phyloP scores from a whole-genome alignment of 352 stramenopile species.

The Globisporangium camurandrum region DNA sequence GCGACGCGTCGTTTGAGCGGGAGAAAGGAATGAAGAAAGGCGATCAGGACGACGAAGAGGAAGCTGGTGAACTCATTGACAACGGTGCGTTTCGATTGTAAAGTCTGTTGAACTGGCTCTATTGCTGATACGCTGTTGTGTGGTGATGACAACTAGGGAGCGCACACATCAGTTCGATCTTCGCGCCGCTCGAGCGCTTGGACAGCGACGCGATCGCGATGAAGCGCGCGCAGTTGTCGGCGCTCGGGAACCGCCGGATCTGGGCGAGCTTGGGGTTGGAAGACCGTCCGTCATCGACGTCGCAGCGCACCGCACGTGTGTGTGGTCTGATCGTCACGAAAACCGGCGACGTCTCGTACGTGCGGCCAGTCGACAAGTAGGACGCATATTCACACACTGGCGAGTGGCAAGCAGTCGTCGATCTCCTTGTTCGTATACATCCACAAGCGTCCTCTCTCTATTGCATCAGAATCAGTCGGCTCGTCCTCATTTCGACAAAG shows the following conservation, averaged over 20 bases:
- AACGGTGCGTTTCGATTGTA: constrained; percentile 42
- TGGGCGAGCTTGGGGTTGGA: constrained; percentile 82
- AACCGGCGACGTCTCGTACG: constrained; percentile 62
- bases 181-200: constrained; percentile 67
- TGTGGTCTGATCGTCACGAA: constrained; percentile 70
- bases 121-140: no score
- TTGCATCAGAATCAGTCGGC: no score
- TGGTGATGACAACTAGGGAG: constrained; percentile 31
- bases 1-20: constrained; percentile 42
- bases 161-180: constrained; percentile 58
- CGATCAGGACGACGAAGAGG: constrained; percentile 40
- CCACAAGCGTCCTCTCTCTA: neutral
- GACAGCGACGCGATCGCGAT: constrained; percentile 75
- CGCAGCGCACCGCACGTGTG: constrained; percentile 33
- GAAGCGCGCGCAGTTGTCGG: constrained; percentile 67
- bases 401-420: neutral
- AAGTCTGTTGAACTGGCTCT: no score
- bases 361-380: constrained; percentile 57
- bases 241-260: constrained; percentile 70
- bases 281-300: constrained; percentile 57
- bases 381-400: neutral
- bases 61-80: constrained; percentile 62
- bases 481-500: no score
- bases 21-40: constrained; percentile 31
- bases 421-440: neutral